Evolutionary conservation across 495 filamentous ascomycete genomes (phyloP).

Genomic region (Aspergillus egyptiacus): DNA sequence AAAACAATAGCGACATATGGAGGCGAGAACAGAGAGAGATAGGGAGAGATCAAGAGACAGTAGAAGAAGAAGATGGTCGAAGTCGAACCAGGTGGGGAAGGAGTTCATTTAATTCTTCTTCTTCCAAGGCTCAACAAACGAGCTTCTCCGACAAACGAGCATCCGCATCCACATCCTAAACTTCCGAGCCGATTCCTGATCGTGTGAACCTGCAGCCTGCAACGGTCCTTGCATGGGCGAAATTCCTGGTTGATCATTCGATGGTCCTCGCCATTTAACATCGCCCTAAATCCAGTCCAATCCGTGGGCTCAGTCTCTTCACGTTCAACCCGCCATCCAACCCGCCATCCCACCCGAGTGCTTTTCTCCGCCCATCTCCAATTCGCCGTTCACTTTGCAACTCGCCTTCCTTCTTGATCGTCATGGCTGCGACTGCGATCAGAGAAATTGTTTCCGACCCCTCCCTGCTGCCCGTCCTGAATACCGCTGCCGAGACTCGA

Average conservation of each 20-base stretch:
- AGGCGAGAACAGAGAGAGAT: conserved; percentile 5
- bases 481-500: conserved; percentile 61
- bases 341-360: conserved; percentile 3
- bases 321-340: conserved; percentile 15
- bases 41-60: conserved; percentile 1
- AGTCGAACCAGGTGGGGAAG: not conserved
- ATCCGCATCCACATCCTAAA: no score
- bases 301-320: conserved; percentile 11
- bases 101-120: not conserved
- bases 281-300: conserved; percentile 4
- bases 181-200: no score
- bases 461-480: conserved; percentile 62
- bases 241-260: not conserved
- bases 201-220: no score
- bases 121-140: not conserved
- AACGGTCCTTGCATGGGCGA: not conserved
- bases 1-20: conserved; percentile 4
- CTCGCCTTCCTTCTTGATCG: conserved; percentile 4
- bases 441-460: conserved; percentile 64
- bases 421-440: conserved; percentile 36
- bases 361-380: not conserved
- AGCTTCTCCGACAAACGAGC: not conserved
- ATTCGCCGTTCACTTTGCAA: not conserved
- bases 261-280: no score
- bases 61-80: conserved; percentile 1